A percentile compares a stretch with the other conserved stretches of the same genome.
phyloP scores from a whole-genome alignment of 192 early-diverging fungal species.

The Entophlyctis luteolus region DNA sequence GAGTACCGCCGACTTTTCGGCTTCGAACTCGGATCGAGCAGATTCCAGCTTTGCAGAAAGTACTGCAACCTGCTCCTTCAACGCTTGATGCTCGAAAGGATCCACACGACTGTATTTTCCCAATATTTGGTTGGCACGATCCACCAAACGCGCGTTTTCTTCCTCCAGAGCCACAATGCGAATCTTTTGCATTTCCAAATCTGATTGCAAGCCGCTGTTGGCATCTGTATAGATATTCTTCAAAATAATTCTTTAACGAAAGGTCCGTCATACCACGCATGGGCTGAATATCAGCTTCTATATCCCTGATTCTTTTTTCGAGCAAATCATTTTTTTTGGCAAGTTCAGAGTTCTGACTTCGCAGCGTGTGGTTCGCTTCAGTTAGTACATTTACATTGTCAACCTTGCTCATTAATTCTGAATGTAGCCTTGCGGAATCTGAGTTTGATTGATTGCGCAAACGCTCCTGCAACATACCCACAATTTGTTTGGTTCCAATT shows the following conservation, averaged over 20 bases:
- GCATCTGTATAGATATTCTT: conserved; percentile 38
- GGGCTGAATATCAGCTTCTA: conserved; percentile 48
- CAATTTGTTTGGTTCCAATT: background rate
- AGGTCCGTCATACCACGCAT: conserved; percentile 31
- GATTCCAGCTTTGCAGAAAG: conserved; percentile 27
- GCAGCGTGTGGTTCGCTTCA: conserved; percentile 73
- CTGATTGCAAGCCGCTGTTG: conserved; percentile 53
- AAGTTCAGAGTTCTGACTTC: conserved; percentile 52
- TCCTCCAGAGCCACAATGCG: conserved; percentile 51
- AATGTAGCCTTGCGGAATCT: conserved; percentile 52
- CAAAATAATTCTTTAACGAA: background rate
- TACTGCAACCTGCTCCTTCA: conserved; percentile 52
- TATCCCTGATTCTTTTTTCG: conserved; percentile 37
- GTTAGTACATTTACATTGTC: conserved; percentile 65
- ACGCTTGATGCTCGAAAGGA: conserved; percentile 68
- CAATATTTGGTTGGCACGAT: conserved; percentile 66
- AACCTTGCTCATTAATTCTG: conserved; percentile 63
- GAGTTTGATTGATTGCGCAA: conserved; percentile 38
- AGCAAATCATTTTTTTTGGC: conserved; percentile 30
- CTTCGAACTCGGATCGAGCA: conserved; percentile 2
- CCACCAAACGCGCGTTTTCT: conserved; percentile 71
- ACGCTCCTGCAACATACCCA: conserved; percentile 36
- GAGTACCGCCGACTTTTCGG: conserved; percentile 3
- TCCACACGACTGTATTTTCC: conserved; percentile 76
- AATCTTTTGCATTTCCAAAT: conserved; percentile 55